phyloP scores from a whole-genome alignment of 495 filamentous ascomycete species.

The Penicillium salamii region DNA sequence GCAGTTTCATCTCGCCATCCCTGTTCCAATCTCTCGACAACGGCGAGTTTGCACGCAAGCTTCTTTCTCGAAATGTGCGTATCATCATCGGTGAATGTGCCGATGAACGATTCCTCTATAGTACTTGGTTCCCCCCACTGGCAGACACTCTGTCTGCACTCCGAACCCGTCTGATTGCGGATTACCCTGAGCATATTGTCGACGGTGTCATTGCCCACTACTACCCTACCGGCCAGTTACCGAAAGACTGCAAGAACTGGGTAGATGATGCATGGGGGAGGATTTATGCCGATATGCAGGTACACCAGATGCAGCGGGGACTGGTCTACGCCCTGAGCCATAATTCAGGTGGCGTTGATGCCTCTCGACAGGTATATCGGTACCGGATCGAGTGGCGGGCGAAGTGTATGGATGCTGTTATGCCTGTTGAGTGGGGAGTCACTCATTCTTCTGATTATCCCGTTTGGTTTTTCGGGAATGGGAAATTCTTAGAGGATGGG shows the following conservation, averaged over 20 bases:
- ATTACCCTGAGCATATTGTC: conserved; percentile 47
- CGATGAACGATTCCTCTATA: conserved; percentile 54
- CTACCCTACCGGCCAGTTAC: conserved; percentile 36
- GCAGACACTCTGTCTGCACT: conserved; percentile 37
- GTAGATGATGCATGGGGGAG: conserved; percentile 49
- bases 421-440: conserved; percentile 52
- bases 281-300: conserved; percentile 58
- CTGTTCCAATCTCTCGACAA: conserved; percentile 48
- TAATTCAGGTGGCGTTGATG: conserved; percentile 24
- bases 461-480: conserved; percentile 59
- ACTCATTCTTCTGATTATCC: conserved; percentile 55
- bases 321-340: conserved; percentile 31
- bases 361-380: conserved; percentile 31
- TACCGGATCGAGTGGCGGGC: conserved; percentile 52
- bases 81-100: conserved; percentile 55
- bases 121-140: conserved; percentile 36
- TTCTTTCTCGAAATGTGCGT: conserved; percentile 43
- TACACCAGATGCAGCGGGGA: conserved; percentile 46
- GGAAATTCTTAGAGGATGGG: conserved; percentile 27
- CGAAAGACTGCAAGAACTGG: conserved; percentile 29
- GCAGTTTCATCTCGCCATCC: conserved; percentile 40
- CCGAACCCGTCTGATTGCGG: conserved; percentile 46
- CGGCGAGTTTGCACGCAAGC: conserved; percentile 42
- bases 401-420: conserved; percentile 36
- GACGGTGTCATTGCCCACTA: conserved; percentile 42